Percentiles rank a stretch among this genome's conserved stretches.
Evolutionary conservation across 352 stramenopile genomes (phyloP).

Genomic region (Saprolegnia diclina): DNA sequence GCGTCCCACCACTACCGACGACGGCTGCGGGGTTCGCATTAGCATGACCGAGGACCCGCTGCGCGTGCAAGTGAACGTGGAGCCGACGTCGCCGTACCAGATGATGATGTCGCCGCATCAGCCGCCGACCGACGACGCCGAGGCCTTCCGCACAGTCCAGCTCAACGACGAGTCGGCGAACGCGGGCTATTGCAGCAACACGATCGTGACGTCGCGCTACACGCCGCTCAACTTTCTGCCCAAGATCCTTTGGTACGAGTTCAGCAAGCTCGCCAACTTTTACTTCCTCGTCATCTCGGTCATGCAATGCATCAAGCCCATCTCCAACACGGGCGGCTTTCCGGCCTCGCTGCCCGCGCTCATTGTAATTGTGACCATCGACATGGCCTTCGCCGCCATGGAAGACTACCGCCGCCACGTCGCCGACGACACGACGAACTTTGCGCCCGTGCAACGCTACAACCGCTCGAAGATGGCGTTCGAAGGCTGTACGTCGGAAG

Average conservation of each 20-base stretch:
- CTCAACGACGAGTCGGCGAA: constrained; percentile 64
- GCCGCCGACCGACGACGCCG: constrained; percentile 30
- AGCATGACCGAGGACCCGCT: neutral
- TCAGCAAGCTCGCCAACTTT: constrained; percentile 89
- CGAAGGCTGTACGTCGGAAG: constrained; percentile 60
- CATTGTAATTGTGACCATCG: constrained; percentile 90
- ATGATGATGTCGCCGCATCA: neutral
- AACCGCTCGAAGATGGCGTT: constrained; percentile 39
- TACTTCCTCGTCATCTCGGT: constrained; percentile 92
- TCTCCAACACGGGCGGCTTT: constrained; percentile 89
- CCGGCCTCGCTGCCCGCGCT: constrained; percentile 85
- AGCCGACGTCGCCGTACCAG: neutral
- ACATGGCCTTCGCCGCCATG: constrained; percentile 88
- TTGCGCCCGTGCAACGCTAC: constrained; percentile 54
- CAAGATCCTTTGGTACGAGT: constrained; percentile 88
- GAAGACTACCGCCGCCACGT: constrained; percentile 89
- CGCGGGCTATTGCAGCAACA: constrained; percentile 52
- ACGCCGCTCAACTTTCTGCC: constrained; percentile 88
- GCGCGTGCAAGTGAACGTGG: neutral
- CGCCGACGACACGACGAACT: constrained; percentile 82
- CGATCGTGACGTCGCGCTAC: constrained; percentile 88
- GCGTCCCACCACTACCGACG: too few relatives aligned
- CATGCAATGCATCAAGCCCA: constrained; percentile 87
- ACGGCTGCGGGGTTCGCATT: too few relatives aligned
- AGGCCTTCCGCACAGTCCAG: constrained; percentile 61